Percentiles rank a stretch among this genome's conserved stretches.
Conservation (phyloP, 2,329 filamentous ascomycete species). For the Sarocladium kiliense region DNA sequence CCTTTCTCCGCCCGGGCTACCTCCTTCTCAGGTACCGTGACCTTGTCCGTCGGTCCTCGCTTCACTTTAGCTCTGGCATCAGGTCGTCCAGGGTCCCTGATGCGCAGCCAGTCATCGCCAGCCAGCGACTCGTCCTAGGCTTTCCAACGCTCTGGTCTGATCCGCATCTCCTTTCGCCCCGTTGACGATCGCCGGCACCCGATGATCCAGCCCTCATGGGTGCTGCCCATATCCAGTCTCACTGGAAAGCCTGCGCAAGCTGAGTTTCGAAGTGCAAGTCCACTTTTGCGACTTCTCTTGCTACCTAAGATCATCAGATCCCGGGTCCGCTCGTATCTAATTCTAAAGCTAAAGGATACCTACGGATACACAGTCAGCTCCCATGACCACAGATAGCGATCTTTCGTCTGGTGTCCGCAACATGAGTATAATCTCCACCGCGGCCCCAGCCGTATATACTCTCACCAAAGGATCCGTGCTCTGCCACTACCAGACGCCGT, state of each 20-base stretch:
- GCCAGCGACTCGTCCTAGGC: too few relatives aligned
- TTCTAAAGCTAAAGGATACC: too few relatives aligned
- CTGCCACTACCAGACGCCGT: conserved; percentile 1
- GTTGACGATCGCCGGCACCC: neutral
- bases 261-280: too few relatives aligned
- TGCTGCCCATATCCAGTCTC: too few relatives aligned
- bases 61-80: neutral
- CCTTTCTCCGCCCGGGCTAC: conserved; percentile 1
- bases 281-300: neutral
- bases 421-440: neutral
- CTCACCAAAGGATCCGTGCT: neutral
- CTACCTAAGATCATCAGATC: too few relatives aligned
- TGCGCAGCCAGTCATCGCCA: too few relatives aligned
- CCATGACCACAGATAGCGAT: neutral
- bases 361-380: too few relatives aligned
- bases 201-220: too few relatives aligned
- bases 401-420: neutral
- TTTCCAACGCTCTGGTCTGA: neutral
- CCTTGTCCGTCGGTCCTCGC: neutral
- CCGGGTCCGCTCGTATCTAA: too few relatives aligned
- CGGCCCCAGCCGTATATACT: neutral
- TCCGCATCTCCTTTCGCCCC: neutral
- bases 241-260: too few relatives aligned
- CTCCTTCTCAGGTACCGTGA: neutral
- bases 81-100: neutral